These are phyloP conservation scores for Penicillium atrosanguineum DNA, from an alignment of 495 filamentous ascomycete genomes.

Conservation along the genomic window DNA sequence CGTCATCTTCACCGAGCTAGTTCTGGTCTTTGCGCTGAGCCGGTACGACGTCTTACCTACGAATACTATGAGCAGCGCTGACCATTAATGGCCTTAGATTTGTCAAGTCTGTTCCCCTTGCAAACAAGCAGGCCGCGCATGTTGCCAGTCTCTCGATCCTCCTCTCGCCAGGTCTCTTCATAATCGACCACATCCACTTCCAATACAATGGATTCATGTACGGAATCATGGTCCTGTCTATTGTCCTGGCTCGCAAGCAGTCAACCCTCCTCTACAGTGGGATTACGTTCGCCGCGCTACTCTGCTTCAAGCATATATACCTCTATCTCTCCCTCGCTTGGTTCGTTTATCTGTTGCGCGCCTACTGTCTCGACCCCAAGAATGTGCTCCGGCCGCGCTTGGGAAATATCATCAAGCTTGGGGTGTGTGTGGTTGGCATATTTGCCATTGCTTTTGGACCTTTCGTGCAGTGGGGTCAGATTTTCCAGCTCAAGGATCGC, in stretches of 20 bases:
- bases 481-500: constrained; percentile 80
- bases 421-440: constrained; percentile 64
- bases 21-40: constrained; percentile 80
- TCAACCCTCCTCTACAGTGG: constrained; percentile 77
- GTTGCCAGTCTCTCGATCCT: constrained; percentile 85
- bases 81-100: constrained; percentile 47
- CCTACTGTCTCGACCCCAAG: constrained; percentile 80
- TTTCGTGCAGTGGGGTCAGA: constrained; percentile 78
- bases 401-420: constrained; percentile 78
- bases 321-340: constrained; percentile 95
- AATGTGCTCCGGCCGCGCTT: constrained; percentile 75
- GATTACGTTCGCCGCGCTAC: constrained; percentile 73
- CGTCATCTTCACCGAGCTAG: constrained; percentile 82
- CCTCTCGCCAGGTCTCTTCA: constrained; percentile 87
- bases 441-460: constrained; percentile 86
- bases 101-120: constrained; percentile 61
- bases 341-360: constrained; percentile 85
- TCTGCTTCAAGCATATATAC: constrained; percentile 98
- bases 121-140: constrained; percentile 74
- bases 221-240: constrained; percentile 78
- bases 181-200: constrained; percentile 99
- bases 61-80: neutral
- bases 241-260: constrained; percentile 75
- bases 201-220: constrained; percentile 99
- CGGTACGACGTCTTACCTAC: constrained; percentile 45